Evolutionary conservation across 805 yeast species (phyloP).

Genomic region (Metschnikowia noctiluminum): DNA sequence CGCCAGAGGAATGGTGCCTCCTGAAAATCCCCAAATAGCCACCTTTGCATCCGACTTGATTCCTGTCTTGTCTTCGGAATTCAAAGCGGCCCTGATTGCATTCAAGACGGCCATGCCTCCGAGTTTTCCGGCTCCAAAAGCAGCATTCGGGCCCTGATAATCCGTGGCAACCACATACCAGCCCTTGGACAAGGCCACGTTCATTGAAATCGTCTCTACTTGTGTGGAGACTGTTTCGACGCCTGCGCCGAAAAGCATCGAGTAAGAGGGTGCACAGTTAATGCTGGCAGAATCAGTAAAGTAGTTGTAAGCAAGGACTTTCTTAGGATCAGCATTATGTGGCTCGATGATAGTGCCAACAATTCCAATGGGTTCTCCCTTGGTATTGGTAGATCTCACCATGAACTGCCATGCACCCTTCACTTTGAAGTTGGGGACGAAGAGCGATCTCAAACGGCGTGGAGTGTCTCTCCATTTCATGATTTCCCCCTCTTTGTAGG

Average conservation of each 20-base stretch:
- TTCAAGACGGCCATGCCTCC: constrained; percentile 31
- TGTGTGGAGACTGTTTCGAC: constrained; percentile 13
- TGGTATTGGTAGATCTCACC: constrained; percentile 20
- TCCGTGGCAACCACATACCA: constrained; percentile 34
- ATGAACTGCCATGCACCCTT: constrained; percentile 21
- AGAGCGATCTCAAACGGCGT: constrained; percentile 6
- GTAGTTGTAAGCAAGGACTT: constrained; percentile 20
- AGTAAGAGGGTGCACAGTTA: constrained; percentile 22
- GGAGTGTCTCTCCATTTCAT: constrained; percentile 8
- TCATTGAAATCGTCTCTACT: constrained; percentile 15
- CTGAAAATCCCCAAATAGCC: constrained; percentile 36
- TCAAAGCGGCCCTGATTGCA: constrained; percentile 27
- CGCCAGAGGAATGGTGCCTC: constrained; percentile 37
- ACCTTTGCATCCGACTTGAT: constrained; percentile 19
- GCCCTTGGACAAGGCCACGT: constrained; percentile 22
- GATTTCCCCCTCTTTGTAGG: constrained; percentile 10
- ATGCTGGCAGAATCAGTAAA: constrained; percentile 20
- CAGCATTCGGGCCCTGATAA: constrained; percentile 32
- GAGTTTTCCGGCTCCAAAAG: constrained; percentile 31
- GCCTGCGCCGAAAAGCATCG: constrained; percentile 15
- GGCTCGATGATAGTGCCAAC: constrained; percentile 23
- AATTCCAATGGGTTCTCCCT: constrained; percentile 20
- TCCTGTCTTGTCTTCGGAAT: constrained; percentile 18
- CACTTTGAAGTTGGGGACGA: constrained; percentile 3
- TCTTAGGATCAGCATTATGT: constrained; percentile 21